Base-by-base conservation (phyloP, 805 yeast species). In the Wickerhamiella galacta region DNA sequence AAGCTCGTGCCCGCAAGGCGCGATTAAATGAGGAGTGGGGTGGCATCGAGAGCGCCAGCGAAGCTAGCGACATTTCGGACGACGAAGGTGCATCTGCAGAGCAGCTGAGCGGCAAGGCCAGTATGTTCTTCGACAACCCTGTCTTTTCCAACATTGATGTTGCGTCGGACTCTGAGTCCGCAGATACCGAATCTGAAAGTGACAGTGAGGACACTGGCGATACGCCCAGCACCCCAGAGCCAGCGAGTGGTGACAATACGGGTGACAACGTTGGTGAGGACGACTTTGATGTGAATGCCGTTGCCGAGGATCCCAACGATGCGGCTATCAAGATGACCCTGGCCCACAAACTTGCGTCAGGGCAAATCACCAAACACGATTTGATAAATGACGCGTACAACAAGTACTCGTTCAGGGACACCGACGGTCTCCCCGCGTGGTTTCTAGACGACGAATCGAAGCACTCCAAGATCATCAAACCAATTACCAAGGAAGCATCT, bases 391-490 rank as follows among this genome's bases (percentile, higher is more conserved):
- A 90, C 47, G 95, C 95, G 25, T 80, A 78, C 56, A 82, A 87
- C 56, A 74, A 81, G 54, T 80, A 82, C 44, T 72, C 96, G 2
- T 87, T 90, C 66, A 69, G 95, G 45, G 96, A 90, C 47, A 64
- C 61, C 28, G 95, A 85, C 19, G 82, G 83, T 10, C 63, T 90
- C 34, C 99, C 99, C 1, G 83, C 72, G n/a, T 90, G 99, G 99
- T 90, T 90, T 51, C 37, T 79, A 27, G 96, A 90, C 44, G 98
- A 90, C 44, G 99, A 90, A 54, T 71, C 68, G 50, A 64, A 63
- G 49, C 95, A 87, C 59, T 75, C 83, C 33, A 82, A 82, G 63
- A 42, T 81, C 36, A 70, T 69, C 44, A 76, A 80, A 53, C 98
- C 98, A 6, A 79, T 90, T 40, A 90, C 98, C 6, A 92, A 92